A percentile compares a stretch with the other conserved stretches of the same genome.
phyloP scores from a whole-genome alignment of 139 green algal genomes.

The Pseudopediastrum boryanum region DNA sequence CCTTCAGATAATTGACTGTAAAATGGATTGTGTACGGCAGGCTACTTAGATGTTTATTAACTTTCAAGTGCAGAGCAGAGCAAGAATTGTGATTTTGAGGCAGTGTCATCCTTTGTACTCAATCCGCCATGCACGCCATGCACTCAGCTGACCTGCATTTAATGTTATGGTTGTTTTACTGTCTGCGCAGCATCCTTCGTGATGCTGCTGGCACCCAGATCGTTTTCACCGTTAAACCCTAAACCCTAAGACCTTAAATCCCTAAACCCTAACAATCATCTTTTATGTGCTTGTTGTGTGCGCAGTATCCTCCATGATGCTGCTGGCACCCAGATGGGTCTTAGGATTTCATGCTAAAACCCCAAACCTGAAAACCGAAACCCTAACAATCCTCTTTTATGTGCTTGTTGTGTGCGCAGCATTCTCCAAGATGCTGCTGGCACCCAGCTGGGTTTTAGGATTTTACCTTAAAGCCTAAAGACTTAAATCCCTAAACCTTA shows the following conservation, averaged over 20 bases:
- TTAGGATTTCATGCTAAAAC: no score
- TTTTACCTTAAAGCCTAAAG: no score
- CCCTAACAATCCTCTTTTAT: background rate
- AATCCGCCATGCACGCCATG: no score
- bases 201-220: background rate
- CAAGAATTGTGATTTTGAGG: no score
- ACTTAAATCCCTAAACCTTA: background rate
- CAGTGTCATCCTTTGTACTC: no score
- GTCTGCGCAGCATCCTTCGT: background rate
- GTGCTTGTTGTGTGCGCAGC: background rate
- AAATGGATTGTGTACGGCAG: no score
- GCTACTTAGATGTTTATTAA: no score
- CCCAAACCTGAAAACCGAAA: background rate
- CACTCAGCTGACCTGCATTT: background rate
- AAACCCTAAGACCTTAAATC: background rate
- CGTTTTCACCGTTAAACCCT: background rate
- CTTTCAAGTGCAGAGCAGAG: no score
- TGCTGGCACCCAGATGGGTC: background rate
- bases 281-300: background rate
- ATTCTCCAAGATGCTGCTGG: background rate
- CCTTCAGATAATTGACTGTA: no score
- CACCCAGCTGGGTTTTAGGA: background rate
- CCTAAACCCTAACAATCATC: background rate
- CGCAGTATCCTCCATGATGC: constrained; percentile 5
- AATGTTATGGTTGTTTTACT: background rate